Base-by-base conservation (phyloP, 495 filamentous ascomycete species). In the Tuber calosporum region DNA sequence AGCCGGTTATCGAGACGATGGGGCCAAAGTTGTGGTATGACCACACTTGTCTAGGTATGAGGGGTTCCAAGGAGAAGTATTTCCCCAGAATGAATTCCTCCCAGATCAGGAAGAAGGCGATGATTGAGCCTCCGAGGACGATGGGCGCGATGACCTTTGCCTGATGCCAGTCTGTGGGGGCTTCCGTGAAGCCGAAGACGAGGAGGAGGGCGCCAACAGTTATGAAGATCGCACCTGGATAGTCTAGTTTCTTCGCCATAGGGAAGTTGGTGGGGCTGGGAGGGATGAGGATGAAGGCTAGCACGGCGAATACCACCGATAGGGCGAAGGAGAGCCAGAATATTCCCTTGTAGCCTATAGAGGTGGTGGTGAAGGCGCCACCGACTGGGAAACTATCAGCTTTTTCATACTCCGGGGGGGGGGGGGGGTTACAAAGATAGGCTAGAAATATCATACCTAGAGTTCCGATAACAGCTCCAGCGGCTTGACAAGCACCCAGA, bases 101-200 rank as follows among this genome's bases (percentile, higher is more conserved):
- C 73, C 73, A 74, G 5, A 74, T 41, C n/a, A 67, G 17, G 39
- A 74, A 74, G 68, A 74, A 74, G 30, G 38, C 38, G 62, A 71
- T 72, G 7, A 67, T 74, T 19, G 5, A 58, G 5, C 36, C 73
- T 20, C 73, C 73, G 7, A 74, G 40, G 17, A 74, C 69, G 30
- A 72, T 72, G 36, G 73, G 73, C 36, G 73, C 69, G 11, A 75
- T 75, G 9, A 75, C 73, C 67, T 48, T 72, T 13, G 73, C 36
- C 37, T 75, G 62, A 7, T 38, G 42, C 73, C 73, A 75, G n/a
- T 42, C 73, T 42, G 71, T 43, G 30, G 66, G 38, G 62, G 73
- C 73, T 68, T 75, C 70, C 4, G 73, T 72, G 62, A 75, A 75
- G 13, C 73, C 73, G n/a, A 74, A 75, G 71, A 75, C 73, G n/a